Evolutionary conservation across 1,284 basidiomycete species (phyloP).

Genomic region (Cystobasidiaceae sp.): DNA sequence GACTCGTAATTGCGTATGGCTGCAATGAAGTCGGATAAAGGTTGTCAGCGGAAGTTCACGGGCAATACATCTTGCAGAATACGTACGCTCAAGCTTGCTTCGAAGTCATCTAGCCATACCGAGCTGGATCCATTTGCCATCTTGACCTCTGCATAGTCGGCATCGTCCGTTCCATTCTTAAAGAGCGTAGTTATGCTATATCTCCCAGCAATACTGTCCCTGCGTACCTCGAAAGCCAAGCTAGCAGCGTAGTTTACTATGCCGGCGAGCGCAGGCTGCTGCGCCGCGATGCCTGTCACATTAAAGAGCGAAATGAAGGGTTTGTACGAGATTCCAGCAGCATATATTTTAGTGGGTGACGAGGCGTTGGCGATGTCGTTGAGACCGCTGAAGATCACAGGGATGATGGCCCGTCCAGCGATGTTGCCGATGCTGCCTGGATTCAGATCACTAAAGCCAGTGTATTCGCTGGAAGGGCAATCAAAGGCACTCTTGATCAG

Average conservation of each 20-base stretch:
- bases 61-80: neutral
- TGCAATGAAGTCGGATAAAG: neutral
- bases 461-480: constrained; percentile 49
- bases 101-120: constrained; percentile 70
- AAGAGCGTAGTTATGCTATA: constrained; percentile 65
- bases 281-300: constrained; percentile 56
- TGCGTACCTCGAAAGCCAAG: constrained; percentile 69
- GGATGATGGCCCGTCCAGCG: constrained; percentile 68
- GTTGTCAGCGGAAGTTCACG: neutral
- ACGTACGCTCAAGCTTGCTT: constrained; percentile 59
- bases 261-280: constrained; percentile 49
- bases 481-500: too few relatives aligned
- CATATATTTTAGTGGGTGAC: constrained; percentile 68
- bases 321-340: constrained; percentile 72
- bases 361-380: constrained; percentile 69
- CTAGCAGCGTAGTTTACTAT: constrained; percentile 76
- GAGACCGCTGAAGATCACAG: constrained; percentile 63
- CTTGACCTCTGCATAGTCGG: constrained; percentile 40
- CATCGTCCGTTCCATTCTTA: constrained; percentile 66
- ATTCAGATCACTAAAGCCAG: constrained; percentile 42
- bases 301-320: constrained; percentile 82
- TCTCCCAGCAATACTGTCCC: constrained; percentile 46
- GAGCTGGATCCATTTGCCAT: constrained; percentile 50
- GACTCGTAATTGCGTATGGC: constrained; percentile 45
- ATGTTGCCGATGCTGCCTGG: constrained; percentile 48